Conservation (phyloP, 179 eudicot genomes). For the Gypsophila paniculata region DNA sequence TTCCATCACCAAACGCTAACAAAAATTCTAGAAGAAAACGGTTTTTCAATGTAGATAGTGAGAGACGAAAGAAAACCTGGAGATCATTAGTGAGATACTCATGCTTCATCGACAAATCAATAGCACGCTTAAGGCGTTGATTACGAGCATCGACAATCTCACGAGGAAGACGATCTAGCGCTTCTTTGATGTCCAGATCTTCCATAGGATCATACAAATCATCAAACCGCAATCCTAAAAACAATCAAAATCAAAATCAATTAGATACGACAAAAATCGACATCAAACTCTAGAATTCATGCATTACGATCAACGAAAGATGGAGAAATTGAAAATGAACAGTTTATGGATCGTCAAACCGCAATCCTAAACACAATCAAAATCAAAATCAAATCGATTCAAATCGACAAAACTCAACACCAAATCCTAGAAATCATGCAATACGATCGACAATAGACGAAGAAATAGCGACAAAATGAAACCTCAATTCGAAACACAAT, state of each 20-base stretch:
- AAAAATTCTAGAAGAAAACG: no score
- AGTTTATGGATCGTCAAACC: no score
- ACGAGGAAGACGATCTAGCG: conserved; percentile 68
- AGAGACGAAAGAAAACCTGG: conserved; percentile 45
- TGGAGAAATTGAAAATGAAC: not conserved
- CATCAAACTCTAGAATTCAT: not conserved
- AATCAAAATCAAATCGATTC: no score
- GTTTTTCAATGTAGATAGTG: no score
- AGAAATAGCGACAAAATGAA: no score
- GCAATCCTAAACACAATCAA: not conserved
- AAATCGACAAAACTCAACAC: no score
- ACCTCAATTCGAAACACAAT: no score
- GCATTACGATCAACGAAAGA: not conserved
- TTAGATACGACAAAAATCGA: not conserved
- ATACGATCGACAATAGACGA: no score
- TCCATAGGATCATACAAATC: conserved; percentile 60
- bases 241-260: conserved; percentile 2
- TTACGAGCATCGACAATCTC: conserved; percentile 87
- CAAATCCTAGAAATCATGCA: no score
- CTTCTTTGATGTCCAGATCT: conserved; percentile 79
- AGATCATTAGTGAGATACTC: conserved; percentile 64
- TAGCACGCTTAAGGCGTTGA: conserved; percentile 86
- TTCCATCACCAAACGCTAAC: no score
- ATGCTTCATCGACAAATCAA: conserved; percentile 92
- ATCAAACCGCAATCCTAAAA: conserved; percentile 61